Conservation (phyloP, 805 yeast species). For the Saccharomycopsis oosterbeekiorum region DNA sequence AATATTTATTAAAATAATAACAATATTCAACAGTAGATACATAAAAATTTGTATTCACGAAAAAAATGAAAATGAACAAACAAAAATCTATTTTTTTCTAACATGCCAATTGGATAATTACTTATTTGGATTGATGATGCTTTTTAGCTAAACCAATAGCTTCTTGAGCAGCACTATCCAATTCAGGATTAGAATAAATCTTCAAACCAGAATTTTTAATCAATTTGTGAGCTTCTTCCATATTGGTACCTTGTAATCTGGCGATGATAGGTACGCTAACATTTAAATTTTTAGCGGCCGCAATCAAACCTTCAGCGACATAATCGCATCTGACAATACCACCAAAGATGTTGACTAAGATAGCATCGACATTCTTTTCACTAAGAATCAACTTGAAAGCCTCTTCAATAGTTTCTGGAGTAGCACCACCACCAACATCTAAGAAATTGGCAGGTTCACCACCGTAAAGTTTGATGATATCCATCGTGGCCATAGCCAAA, state of each 20-base stretch:
- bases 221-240: slow-evolving; percentile 78
- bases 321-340: slow-evolving; percentile 99
- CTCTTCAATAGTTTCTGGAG: slow-evolving; percentile 94
- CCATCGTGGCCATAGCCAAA: slow-evolving; percentile 99
- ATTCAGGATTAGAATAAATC: slow-evolving; percentile 83
- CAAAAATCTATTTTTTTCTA: neutral
- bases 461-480: slow-evolving; percentile 94
- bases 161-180: slow-evolving; percentile 95
- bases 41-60: neutral
- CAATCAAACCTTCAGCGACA: slow-evolving; percentile 95
- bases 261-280: slow-evolving; percentile 92
- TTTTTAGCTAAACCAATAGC: slow-evolving; percentile 60
- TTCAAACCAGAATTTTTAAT: slow-evolving; percentile 83
- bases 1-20: neutral
- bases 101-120: neutral
- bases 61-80: neutral
- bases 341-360: slow-evolving; percentile 97
- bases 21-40: neutral
- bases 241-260: slow-evolving; percentile 97
- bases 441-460: slow-evolving; percentile 99
- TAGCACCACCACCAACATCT: slow-evolving; percentile 99
- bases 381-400: slow-evolving; percentile 90
- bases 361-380: slow-evolving; percentile 84
- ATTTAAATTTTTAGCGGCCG: slow-evolving; percentile 86
- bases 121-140: neutral